Base-by-base conservation (phyloP, 2,329 filamentous ascomycete species). In the Fusarium bactridioides region DNA sequence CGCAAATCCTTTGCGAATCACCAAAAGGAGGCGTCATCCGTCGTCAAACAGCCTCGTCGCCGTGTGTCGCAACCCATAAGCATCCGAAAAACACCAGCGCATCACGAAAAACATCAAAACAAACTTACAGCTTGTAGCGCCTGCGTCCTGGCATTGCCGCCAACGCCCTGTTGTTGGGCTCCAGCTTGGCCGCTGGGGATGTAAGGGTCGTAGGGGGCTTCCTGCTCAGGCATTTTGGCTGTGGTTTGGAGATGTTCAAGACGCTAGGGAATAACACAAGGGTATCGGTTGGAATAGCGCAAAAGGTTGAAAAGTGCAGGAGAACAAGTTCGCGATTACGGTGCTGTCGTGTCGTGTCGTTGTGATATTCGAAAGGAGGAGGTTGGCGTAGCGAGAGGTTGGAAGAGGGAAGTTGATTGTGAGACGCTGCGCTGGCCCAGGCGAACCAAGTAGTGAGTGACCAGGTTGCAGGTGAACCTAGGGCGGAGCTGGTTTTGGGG, bases 151-250 rank as follows among this genome's bases (percentile, higher is more conserved):
- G 83, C 82, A 81, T 83, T 88, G 74, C 82, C 86, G 74, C 80
- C 83, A 79, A 76, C 80, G 70, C 78, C 83, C 81, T 84, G 82
- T 66, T 82, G 82, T 29, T 67, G 64, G 66, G 77, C 78, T 60
- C 76, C 82, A 70, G 84, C 82, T 83, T 87, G 86, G 83, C 90
- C 90, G 81, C 89, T 90, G 80, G 94, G 94, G 83, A 95, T 95
- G 85, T 96, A 97, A 73, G 94, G 94, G 84, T 97, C 94, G 84
- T 97, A 97, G 76, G 93, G 93, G 80, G 87, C 84, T 66, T 88
- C 86, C 75, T 86, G 83, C 79, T 83, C 84, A 76, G 87, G 83
- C 87, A 89, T 89, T 77, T 74, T 83, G 77, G 59, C 55, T 66
- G 64, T 61, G 50, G 58, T 55, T 65, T 61, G 54, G 59, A 31